Base-by-base conservation (phyloP, 1,139 yeast genomes). In the Lodderomyces elongisporus region DNA sequence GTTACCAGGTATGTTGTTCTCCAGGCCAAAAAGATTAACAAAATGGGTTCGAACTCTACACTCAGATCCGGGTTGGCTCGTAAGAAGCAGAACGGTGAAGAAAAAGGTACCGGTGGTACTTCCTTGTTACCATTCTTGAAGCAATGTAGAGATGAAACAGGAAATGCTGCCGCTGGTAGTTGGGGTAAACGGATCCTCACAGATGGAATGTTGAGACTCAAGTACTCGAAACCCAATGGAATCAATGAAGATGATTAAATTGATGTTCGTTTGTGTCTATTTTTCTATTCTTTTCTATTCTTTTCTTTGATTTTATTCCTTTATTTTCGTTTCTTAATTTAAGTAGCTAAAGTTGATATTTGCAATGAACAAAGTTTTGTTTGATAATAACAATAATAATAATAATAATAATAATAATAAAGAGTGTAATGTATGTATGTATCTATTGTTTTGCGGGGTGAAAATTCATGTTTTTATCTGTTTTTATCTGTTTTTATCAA, bases 141-240 rank as follows among this genome's bases (percentile, higher is more conserved):
- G 56, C 96, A 89, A 57, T 89, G 96, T 45, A 77, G 97, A 55
- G 96, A 89, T 59, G 97, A 89, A 56, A 89, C 95, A 7, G 95
- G 95, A 27, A 91, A 82, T 48, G 78, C 88, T 5, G 95, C 95
- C 17, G 95, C 94, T 25, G 91, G 95, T 38, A 71, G 66, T 34
- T 85, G 95, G 96, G 95, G 94, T 56, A 76, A 77, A 49, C 69
- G 91, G 41, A 65, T 85, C 27, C 70, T 85, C 32, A 29, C 32
- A 3, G 32, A 29, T 16, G 32, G 32, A 5, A 16, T 29, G 27
- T 66, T 67, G 72, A 57, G 68, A 34, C 53, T 74, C 43, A 64
- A 54, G 38, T 65, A 58, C 40, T 61, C 71, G 18, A 58, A 53
- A 37, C 44, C 61, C 6, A 58, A 58, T 36, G 62, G 52, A 5